Percentiles rank a stretch among this genome's conserved stretches.
These are phyloP conservation scores for Eucalyptus pauciflora DNA, from an alignment of 345 rosid species.

Conservation along the genomic window DNA sequence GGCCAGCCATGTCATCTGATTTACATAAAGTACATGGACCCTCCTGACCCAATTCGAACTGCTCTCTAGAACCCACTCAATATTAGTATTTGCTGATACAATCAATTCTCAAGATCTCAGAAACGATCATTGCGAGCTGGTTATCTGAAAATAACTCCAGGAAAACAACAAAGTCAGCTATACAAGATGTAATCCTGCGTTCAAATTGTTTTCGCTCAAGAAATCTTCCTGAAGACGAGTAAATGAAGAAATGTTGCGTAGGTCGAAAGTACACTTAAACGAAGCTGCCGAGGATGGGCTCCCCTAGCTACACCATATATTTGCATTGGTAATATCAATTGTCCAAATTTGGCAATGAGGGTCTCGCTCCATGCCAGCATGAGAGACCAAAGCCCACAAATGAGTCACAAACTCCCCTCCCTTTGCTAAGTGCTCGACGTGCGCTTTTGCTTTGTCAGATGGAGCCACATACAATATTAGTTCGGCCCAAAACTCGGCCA, in stretches of 20 bases:
- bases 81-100: neutral
- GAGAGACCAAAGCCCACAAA: neutral
- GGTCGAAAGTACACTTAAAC: neutral
- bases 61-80: neutral
- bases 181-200: neutral
- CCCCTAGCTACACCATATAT: neutral
- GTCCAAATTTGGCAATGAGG: neutral
- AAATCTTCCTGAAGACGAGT: no score
- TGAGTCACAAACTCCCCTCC: neutral
- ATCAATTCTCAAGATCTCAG: neutral
- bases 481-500: neutral
- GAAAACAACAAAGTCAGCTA: neutral
- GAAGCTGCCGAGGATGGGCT: neutral
- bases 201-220: no score
- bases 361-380: neutral
- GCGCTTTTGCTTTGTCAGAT: neutral
- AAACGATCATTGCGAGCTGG: neutral
- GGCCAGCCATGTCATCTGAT: neutral
- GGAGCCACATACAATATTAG: neutral
- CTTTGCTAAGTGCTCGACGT: neutral
- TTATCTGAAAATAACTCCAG: neutral
- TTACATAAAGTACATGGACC: neutral
- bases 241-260: neutral
- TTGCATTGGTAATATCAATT: neutral
- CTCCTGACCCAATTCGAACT: neutral